These are phyloP conservation scores for Torulaspora maleeae DNA, from an alignment of 805 yeast species.

Conservation along the genomic window DNA sequence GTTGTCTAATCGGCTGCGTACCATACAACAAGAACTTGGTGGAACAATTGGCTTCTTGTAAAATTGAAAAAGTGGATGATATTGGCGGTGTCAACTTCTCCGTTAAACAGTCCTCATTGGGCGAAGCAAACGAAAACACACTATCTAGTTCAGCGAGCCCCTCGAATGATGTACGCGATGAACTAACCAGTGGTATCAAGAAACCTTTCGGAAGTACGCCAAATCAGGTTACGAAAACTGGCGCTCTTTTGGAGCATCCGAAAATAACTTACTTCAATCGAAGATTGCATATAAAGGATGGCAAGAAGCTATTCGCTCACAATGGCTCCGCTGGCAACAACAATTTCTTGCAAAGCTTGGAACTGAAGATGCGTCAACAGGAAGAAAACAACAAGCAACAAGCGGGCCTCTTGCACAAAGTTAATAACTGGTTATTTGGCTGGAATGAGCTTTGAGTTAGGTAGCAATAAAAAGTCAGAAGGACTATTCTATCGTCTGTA, in stretches of 20 bases:
- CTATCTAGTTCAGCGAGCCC: background rate
- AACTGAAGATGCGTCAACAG: slow-evolving; percentile 29
- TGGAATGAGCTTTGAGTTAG: slow-evolving; percentile 44
- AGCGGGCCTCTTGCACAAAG: slow-evolving; percentile 28
- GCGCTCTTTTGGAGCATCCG: slow-evolving; percentile 6
- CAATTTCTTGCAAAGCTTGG: slow-evolving; percentile 29
- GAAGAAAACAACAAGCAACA: slow-evolving; percentile 19
- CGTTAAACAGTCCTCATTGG: slow-evolving; percentile 7
- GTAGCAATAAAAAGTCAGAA: background rate
- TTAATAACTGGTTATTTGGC: slow-evolving; percentile 48
- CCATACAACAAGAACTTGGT: slow-evolving; percentile 60
- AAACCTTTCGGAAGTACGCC: background rate
- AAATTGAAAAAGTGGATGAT: slow-evolving; percentile 31
- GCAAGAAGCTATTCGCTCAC: slow-evolving; percentile 39
- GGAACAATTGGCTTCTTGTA: slow-evolving; percentile 49
- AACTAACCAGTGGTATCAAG: background rate
- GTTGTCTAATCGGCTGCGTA: slow-evolving; percentile 59
- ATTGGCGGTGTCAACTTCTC: slow-evolving; percentile 25
- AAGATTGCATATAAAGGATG: slow-evolving; percentile 40
- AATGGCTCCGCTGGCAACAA: slow-evolving; percentile 21
- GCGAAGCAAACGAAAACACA: background rate
- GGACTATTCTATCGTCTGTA: slow-evolving; percentile 1
- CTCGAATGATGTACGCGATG: background rate
- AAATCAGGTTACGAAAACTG: slow-evolving; percentile 1
- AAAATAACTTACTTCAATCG: slow-evolving; percentile 20